Evolutionary conservation across 139 green algal genomes (phyloP), one percentile per base, ranked within the genome.

Genomic region (Desmodesmus armatus): DNA sequence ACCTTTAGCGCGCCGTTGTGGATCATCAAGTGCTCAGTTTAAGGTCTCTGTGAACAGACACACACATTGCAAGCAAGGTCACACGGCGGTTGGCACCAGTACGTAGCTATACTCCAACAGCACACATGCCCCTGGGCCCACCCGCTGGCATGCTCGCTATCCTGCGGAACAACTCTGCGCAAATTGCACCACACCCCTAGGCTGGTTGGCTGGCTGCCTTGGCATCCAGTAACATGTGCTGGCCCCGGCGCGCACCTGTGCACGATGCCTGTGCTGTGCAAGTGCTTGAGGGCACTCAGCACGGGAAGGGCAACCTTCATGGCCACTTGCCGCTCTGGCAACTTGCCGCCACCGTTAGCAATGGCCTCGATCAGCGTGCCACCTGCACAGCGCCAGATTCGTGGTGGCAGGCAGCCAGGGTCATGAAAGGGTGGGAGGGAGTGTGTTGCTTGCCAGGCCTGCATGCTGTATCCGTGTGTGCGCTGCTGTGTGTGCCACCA

Each of bases 1-100:
- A 95, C 51, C 55, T 83, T 86, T 13, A 89, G 35, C 5, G 5
- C n/a, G 37, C 60, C 73, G 31, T 89, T 71, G 2, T 65, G 19
- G 25, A 88, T 85, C 88, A 95, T 69, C 31, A 93, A 55, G 76
- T 95, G 92, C 82, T 94, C 92, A 0, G 92, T 85, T 93, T 92
- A 65, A 95, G 62, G 84, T 95, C 83, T 0, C 91, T 66, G n/a
- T n/a, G n/a, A 21, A 44, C 37, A 55, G 39, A 5, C 13, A 47
- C 23, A 9, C 33, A 13, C 7, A 23, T 11, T 9, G 19, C 5
- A 47, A 47, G 11, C 11, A 9, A 35, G 69, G 69, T 49, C 9
- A 25, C 21, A 35, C 11, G 21, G 44, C 33, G 9, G 39, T 41
- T 13, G 19, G n/a, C 15, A 75, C 15, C n/a, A 23, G 66, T 27